These are phyloP conservation scores for Verticillium klebahnii DNA, from an alignment of 2,329 filamentous ascomycete genomes.

Conservation along the genomic window DNA sequence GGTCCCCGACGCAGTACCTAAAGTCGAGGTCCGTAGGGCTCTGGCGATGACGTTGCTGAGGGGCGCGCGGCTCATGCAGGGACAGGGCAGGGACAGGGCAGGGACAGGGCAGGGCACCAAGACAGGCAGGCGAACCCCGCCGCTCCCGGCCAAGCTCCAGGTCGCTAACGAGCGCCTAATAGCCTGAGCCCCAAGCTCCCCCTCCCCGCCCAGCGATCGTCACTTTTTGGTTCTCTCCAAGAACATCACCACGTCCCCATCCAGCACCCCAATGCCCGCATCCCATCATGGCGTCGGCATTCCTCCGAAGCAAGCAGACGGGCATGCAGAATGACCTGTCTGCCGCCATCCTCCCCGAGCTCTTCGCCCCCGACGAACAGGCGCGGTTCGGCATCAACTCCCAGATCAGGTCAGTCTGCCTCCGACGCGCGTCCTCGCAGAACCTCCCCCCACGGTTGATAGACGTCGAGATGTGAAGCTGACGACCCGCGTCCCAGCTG, in stretches of 20 bases:
- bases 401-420: conserved; percentile 52
- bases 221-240: background rate
- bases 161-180: background rate
- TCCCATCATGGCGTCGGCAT: conserved; percentile 64
- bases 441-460: background rate
- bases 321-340: conserved; percentile 91
- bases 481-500: conserved; percentile 46
- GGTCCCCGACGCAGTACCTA: background rate
- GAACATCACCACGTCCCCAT: background rate
- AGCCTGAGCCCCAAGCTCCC: background rate
- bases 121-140: background rate
- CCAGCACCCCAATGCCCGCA: background rate
- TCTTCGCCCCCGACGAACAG: conserved; percentile 81
- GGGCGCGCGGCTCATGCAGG: background rate
- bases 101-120: background rate
- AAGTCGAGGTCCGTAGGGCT: background rate
- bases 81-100: background rate
- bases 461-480: background rate
- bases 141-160: background rate
- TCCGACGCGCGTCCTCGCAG: conserved; percentile 10
- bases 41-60: background rate
- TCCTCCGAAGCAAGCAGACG: conserved; percentile 87
- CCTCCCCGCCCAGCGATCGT: background rate
- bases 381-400: conserved; percentile 79
- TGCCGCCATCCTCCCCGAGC: conserved; percentile 68